phyloP scores from a whole-genome alignment of 1,139 yeast genomes.

The Yamadazyma trypodendri region DNA sequence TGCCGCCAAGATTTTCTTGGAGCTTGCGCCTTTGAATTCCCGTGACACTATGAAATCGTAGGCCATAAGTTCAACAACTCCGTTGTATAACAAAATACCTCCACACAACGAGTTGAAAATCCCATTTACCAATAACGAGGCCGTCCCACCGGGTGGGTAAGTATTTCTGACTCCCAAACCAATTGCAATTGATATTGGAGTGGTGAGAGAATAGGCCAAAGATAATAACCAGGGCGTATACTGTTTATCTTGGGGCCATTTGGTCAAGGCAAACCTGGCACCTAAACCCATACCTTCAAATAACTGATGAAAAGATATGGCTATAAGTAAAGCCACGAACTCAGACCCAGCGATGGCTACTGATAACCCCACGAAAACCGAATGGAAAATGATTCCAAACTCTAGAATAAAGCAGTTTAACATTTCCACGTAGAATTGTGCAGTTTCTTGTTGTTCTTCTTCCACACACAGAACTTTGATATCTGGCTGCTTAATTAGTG shows the following conservation, averaged over 20 bases:
- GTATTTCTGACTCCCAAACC: slow-evolving; percentile 36
- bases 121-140: slow-evolving; percentile 36
- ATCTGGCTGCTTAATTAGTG: too few species aligned
- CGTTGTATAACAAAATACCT: slow-evolving; percentile 39
- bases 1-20: slow-evolving; percentile 3
- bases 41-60: slow-evolving; percentile 20
- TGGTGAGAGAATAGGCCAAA: slow-evolving; percentile 29
- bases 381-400: slow-evolving; percentile 42
- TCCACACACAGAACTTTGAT: too few species aligned
- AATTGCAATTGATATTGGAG: slow-evolving; percentile 37
- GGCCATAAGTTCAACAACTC: slow-evolving; percentile 43
- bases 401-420: slow-evolving; percentile 31
- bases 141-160: slow-evolving; percentile 34
- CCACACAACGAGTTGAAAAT: slow-evolving; percentile 37
- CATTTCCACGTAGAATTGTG: slow-evolving; percentile 19
- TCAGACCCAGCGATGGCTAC: slow-evolving; percentile 40
- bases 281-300: slow-evolving; percentile 44
- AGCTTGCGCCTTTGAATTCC: slow-evolving; percentile 1
- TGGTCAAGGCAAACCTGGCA: slow-evolving; percentile 35
- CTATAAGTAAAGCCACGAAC: slow-evolving; percentile 32
- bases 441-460: too few species aligned
- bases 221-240: slow-evolving; percentile 37
- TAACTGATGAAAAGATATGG: slow-evolving; percentile 39
- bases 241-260: slow-evolving; percentile 31
- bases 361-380: slow-evolving; percentile 41